phyloP scores from a whole-genome alignment of 2,329 filamentous ascomycete species.

The Colletotrichum orbiculare region DNA sequence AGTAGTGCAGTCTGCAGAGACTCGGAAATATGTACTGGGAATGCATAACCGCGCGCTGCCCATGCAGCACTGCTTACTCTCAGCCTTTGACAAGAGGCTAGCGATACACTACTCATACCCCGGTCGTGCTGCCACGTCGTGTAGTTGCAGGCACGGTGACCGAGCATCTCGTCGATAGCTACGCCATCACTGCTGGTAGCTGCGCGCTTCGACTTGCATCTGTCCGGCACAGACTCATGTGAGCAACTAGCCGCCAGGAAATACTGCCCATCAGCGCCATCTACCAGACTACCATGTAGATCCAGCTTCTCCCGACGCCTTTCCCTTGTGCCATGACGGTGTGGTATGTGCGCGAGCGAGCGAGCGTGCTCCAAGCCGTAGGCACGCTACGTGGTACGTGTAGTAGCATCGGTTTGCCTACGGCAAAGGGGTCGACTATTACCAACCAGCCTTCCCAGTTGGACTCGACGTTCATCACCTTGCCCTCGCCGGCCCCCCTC shows the following conservation, averaged over 20 bases:
- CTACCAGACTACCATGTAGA: too few species aligned
- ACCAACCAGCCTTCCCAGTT: too few species aligned
- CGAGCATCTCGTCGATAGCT: not conserved
- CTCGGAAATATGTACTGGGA: not conserved
- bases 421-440: too few species aligned
- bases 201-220: conserved; percentile 22
- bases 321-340: not conserved
- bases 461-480: not conserved
- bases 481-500: not conserved
- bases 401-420: too few species aligned
- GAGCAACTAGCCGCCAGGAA: conserved; percentile 28
- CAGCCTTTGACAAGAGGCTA: not conserved
- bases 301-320: not conserved
- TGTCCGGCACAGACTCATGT: conserved; percentile 30
- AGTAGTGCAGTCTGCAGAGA: conserved; percentile 9
- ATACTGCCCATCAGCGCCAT: not conserved
- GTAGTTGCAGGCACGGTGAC: not conserved
- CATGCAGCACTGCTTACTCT: not conserved
- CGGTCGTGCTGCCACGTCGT: too few species aligned
- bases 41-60: not conserved
- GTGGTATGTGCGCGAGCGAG: not conserved
- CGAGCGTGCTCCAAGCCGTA: too few species aligned
- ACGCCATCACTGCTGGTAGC: too few species aligned
- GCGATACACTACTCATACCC: too few species aligned
- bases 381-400: too few species aligned